Evolutionary conservation across 1,139 yeast species (phyloP).

Genomic region (Blastobotrys serpentis): DNA sequence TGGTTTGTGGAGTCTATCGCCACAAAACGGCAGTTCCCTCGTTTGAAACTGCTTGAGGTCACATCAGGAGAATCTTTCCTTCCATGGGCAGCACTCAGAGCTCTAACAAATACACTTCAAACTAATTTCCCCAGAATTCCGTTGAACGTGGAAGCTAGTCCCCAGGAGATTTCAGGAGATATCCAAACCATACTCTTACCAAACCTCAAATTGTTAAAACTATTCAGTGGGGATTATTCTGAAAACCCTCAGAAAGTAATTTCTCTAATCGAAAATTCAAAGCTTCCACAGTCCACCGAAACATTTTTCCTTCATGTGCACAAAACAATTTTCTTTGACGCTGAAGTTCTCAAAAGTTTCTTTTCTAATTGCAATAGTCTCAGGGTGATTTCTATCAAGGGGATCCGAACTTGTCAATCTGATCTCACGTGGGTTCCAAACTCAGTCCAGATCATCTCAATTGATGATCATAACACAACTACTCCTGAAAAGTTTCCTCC

Average conservation of each 20-base stretch:
- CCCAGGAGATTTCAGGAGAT: constrained; percentile 2
- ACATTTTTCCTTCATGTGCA: constrained; percentile 8
- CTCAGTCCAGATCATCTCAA: constrained; percentile 7
- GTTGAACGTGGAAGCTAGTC: constrained; percentile 5
- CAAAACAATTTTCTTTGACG: neutral
- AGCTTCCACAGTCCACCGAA: constrained; percentile 1
- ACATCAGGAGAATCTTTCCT: constrained; percentile 1
- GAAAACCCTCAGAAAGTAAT: neutral
- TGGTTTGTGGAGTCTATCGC: constrained; percentile 2
- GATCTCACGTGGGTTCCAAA: constrained; percentile 9
- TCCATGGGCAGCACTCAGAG: neutral
- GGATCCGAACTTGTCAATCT: neutral
- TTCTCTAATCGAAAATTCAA: neutral
- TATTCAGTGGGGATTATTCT: neutral
- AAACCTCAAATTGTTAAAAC: neutral
- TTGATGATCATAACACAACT: neutral
- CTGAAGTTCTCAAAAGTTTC: neutral
- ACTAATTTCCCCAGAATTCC: neutral
- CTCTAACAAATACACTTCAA: neutral
- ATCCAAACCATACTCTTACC: neutral
- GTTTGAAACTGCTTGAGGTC: neutral
- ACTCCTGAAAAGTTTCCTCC: neutral
- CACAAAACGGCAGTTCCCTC: neutral
- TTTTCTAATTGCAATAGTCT: constrained; percentile 7
- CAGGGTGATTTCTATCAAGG: constrained; percentile 5